These are phyloP conservation scores for Aspergillus candidus DNA, from an alignment of 2,329 filamentous ascomycete genomes.

Conservation along the genomic window DNA sequence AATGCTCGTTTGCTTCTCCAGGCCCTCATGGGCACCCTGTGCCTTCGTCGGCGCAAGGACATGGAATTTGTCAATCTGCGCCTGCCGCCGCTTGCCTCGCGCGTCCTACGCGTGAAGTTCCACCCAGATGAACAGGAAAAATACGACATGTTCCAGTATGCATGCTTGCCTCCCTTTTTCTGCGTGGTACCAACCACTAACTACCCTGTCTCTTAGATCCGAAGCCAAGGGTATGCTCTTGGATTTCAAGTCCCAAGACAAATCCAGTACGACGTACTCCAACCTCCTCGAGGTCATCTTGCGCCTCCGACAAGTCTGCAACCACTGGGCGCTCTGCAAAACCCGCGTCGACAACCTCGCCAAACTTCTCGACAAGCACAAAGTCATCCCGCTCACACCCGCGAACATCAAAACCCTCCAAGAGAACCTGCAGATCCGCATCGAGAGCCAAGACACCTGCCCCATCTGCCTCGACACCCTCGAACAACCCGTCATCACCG, in stretches of 20 bases:
- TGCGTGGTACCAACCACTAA: constrained; percentile 16
- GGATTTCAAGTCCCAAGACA: constrained; percentile 48
- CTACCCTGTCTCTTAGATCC: constrained; percentile 36
- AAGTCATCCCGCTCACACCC: constrained; percentile 62
- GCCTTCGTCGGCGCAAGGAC: constrained; percentile 74
- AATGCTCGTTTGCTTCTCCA: constrained; percentile 62
- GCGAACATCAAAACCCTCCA: constrained; percentile 69
- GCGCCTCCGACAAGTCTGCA: constrained; percentile 77
- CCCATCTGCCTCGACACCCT: constrained; percentile 71
- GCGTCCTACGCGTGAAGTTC: constrained; percentile 69
- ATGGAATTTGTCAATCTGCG: constrained; percentile 83
- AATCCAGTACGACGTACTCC: constrained; percentile 56
- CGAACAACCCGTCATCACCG: constrained; percentile 70
- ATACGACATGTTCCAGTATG: constrained; percentile 66
- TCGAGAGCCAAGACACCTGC: constrained; percentile 78
- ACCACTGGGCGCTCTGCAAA: constrained; percentile 79
- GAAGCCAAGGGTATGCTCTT: constrained; percentile 69
- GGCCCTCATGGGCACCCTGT: constrained; percentile 71
- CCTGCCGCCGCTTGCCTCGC: constrained; percentile 70
- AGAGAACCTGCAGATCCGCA: constrained; percentile 66
- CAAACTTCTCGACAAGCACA: constrained; percentile 60
- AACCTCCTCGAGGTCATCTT: constrained; percentile 75
- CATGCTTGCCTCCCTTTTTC: constrained; percentile 10
- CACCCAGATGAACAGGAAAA: constrained; percentile 66
- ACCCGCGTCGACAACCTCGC: constrained; percentile 68